Base-by-base conservation (phyloP, 2,329 filamentous ascomycete genomes). In the Lasiodiplodia sp. region DNA sequence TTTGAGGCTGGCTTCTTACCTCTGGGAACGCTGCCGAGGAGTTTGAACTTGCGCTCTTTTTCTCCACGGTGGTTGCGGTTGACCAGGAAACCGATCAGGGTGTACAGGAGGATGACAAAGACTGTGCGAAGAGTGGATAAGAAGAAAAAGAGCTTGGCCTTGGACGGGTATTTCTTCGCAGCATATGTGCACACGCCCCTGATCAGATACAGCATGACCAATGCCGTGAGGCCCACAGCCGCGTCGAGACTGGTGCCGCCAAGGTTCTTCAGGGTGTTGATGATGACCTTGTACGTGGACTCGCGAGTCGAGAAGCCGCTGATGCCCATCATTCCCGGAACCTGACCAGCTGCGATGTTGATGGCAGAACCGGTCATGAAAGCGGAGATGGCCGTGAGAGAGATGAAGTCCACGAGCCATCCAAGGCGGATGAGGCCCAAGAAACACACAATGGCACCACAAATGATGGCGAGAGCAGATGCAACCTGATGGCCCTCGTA, bases 341-440 rank as follows among this genome's bases (percentile, higher is more conserved):
- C 85, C 79, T 99, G 96, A 40, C 96, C 94, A 28, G 89, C 87
- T 18, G 88, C 89, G 76, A 99, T 98, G 74, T 88, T 97, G 79
- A 99, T 87, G 66, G 96, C 94, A 2, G 95, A 97, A 11, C 96
- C 96, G 0, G 96, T 98, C 94, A 98, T 98, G 84, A 97, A 99
- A 3, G 95, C 94, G 0, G 93, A 94, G 66, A 98, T 92, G 0
- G 94, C 92, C 1, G 94, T 91, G 67, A 98, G 86, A 1, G 96
- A 92, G 74, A 99, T 98, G 75, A 98, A 87, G 73, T 99, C 94
- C 55, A 98, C 94, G 56, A 99, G 91, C 87, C 94, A 96, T 11
- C 96, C 96, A 49, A 90, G 87, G 53, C 95, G 89, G 44, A 92
- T 83, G 2, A 97, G 82, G 12, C 96, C 96, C 70, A 98, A 88